Evolutionary conservation across 345 rosid species (phyloP), one percentile per base, ranked within the genome.

Genomic region (Eucalyptus cloeziana): DNA sequence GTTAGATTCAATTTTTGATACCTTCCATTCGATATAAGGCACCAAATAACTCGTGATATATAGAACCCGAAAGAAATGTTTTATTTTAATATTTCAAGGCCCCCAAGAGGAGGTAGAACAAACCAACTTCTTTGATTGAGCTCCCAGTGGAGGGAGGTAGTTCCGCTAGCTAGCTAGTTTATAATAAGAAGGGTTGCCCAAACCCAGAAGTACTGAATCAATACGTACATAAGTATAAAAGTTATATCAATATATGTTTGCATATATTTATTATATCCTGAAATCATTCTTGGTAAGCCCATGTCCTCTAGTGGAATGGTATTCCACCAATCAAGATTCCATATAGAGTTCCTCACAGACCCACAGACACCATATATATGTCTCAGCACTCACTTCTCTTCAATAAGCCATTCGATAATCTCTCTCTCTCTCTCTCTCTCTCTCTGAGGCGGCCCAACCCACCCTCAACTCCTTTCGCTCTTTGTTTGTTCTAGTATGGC

Each of bases 251-350:
- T 58, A 58, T 10, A 10, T 58, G 11, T 19, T 71, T 33, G 40
- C 81, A 37, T 71, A 31, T 69, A 69, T 40, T 40, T 40, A 40
- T 40, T 40, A 56, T 33, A 17, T 33, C 45, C 45, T 33, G 40
- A 19, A 71, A 71, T 37, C 25, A 17, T 71, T 9, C 5, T 33
- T 37, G 45, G 13, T 71, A 71, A 37, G 45, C 10, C 49, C 45
- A 79, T 92, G 93, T 93, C 95, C 79, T 90, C 30, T 93, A 92
- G 95, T 91, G 95, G 13, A 80, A 87, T 67, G 92, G 92, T 88
- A 92, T 92, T 89, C 90, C 90, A 67, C 93, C 86, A 31, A 91
- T 54, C 27, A 86, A 94, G 95, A 94, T 94, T 89, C 95, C 94
- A 56, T 33, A 37, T 79, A 25, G 27, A 21, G 49, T 31, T n/a